A percentile compares a stretch with the other conserved stretches of the same genome.
phyloP scores from a whole-genome alignment of 2,329 filamentous ascomycete species.

The Diaporthe ilicicola region DNA sequence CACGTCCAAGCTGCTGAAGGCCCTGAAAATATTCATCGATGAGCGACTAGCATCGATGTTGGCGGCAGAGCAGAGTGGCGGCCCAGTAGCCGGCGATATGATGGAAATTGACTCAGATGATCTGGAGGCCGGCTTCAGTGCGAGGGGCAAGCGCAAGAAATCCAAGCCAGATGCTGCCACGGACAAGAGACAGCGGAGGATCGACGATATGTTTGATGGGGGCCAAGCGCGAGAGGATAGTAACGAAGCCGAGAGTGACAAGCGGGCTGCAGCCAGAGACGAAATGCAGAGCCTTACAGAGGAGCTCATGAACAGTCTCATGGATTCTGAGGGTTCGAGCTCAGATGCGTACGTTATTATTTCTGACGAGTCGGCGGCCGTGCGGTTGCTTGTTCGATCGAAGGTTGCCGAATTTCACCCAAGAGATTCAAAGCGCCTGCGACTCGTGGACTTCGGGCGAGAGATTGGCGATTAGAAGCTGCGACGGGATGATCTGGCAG shows the following conservation, averaged over 20 bases:
- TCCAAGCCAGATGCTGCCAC: conserved; percentile 45
- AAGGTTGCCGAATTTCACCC: conserved; percentile 74
- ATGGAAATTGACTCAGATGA: conserved; percentile 70
- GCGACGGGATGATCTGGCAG: conserved; percentile 11
- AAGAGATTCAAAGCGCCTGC: conserved; percentile 66
- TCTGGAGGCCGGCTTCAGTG: conserved; percentile 66
- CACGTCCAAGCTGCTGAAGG: conserved; percentile 67
- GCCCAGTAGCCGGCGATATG: conserved; percentile 81
- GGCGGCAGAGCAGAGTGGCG: conserved; percentile 83
- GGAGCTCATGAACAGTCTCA: conserved; percentile 65
- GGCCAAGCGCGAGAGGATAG: conserved; percentile 38
- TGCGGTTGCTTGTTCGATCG: conserved; percentile 69
- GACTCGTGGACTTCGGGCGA: conserved; percentile 70
- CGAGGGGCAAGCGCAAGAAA: conserved; percentile 65
- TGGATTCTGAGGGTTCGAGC: conserved; percentile 62
- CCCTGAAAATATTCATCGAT: conserved; percentile 76
- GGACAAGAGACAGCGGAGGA: conserved; percentile 65
- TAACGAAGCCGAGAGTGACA: conserved; percentile 48
- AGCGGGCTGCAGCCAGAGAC: conserved; percentile 58
- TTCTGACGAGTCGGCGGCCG: conserved; percentile 68
- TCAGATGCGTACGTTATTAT: conserved; percentile 67
- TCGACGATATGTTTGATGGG: conserved; percentile 70
- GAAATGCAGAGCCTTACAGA: conserved; percentile 71
- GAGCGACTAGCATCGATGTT: conserved; percentile 76
- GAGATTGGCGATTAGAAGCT: conserved; percentile 62